Conservation (phyloP, 2,329 filamentous ascomycete genomes). For the Penicillium brevicompactum region DNA sequence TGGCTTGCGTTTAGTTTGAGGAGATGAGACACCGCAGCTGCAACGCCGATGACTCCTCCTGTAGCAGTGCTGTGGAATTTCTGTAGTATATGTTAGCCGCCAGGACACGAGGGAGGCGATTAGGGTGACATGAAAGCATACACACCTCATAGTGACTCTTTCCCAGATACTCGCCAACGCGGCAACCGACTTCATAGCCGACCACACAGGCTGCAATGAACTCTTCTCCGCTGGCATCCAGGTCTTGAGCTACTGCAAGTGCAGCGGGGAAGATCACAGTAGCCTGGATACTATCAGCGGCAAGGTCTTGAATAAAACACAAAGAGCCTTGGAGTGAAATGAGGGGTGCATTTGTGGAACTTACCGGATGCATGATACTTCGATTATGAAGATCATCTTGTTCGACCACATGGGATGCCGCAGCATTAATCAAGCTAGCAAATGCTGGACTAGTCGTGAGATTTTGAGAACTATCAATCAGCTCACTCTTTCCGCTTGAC, state of each 20-base stretch:
- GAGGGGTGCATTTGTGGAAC: slow-evolving; percentile 1
- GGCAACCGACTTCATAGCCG: slow-evolving; percentile 35
- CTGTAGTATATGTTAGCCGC: slow-evolving; percentile 7
- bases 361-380: slow-evolving; percentile 37
- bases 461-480: slow-evolving; percentile 26
- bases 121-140: neutral
- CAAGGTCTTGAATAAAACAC: neutral
- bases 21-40: slow-evolving; percentile 29
- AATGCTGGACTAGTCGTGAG: slow-evolving; percentile 31
- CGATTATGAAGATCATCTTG: slow-evolving; percentile 38
- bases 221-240: slow-evolving; percentile 28
- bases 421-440: slow-evolving; percentile 33
- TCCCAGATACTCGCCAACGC: slow-evolving; percentile 32
- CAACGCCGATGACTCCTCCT: slow-evolving; percentile 31
- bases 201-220: slow-evolving; percentile 36
- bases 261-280: slow-evolving; percentile 34
- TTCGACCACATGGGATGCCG: slow-evolving; percentile 36
- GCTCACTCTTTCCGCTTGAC: slow-evolving; percentile 28
- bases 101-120: neutral
- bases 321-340: neutral
- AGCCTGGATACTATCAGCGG: slow-evolving; percentile 20
- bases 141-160: slow-evolving; percentile 35
- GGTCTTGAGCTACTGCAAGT: slow-evolving; percentile 33
- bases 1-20: slow-evolving; percentile 24
- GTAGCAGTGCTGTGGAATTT: slow-evolving; percentile 33